phyloP scores from a whole-genome alignment of 2,329 filamentous ascomycete species.

The Neofusicoccum laricinum region DNA sequence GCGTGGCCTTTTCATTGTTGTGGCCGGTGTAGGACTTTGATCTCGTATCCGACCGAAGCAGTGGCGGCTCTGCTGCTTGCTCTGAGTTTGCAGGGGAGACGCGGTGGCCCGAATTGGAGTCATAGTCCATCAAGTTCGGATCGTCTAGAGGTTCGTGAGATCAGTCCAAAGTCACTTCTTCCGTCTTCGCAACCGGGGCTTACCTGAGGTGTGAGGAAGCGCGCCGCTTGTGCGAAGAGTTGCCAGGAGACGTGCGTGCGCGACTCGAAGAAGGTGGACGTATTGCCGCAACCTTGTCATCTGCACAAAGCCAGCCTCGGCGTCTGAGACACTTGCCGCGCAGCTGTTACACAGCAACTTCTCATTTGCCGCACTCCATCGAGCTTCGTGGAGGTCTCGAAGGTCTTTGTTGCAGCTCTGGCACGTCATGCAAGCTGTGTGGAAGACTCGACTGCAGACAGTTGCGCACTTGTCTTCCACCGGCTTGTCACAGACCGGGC shows the following conservation, averaged over 20 bases:
- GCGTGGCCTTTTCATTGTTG: constrained; percentile 53
- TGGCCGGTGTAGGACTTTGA: constrained; percentile 72
- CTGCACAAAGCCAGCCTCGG: constrained; percentile 63
- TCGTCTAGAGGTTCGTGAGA: constrained; percentile 56
- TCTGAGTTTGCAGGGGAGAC: constrained; percentile 46
- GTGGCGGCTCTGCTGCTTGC: constrained; percentile 44
- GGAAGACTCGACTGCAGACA: constrained; percentile 74
- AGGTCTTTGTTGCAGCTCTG: constrained; percentile 72
- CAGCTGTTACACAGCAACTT: constrained; percentile 71
- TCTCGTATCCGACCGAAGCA: constrained; percentile 63
- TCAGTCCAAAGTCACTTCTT: constrained; percentile 11
- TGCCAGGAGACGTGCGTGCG: constrained; percentile 81
- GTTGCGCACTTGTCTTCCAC: constrained; percentile 93
- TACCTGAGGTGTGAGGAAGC: constrained; percentile 68
- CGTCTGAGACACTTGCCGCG: constrained; percentile 55
- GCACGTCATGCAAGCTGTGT: constrained; percentile 72
- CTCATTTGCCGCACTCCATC: constrained; percentile 66
- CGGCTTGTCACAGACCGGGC: constrained; percentile 73
- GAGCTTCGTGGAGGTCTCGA: constrained; percentile 64
- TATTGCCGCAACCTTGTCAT: constrained; percentile 91
- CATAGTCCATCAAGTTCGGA: constrained; percentile 63
- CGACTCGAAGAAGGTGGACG: constrained; percentile 86
- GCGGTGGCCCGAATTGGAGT: constrained; percentile 63
- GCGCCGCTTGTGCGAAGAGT: constrained; percentile 82
- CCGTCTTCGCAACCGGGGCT: constrained; percentile 22